Evolutionary conservation across 2,329 filamentous ascomycete genomes (phyloP), one percentile per base, ranked within the genome.

Genomic region (Chrysoporthe austroafricana): DNA sequence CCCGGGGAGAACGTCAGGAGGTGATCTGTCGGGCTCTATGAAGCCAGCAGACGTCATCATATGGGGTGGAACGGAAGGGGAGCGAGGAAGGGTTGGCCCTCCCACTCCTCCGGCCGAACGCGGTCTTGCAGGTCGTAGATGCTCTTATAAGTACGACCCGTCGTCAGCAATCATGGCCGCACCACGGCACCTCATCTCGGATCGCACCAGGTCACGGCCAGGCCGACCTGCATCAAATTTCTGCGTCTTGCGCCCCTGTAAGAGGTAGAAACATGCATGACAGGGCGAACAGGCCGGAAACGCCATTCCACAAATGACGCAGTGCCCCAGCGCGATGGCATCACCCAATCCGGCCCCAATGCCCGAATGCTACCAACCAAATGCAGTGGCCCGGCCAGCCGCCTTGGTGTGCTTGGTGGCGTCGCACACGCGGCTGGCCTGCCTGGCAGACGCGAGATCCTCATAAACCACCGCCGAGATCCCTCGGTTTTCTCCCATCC

Each of bases 351-450:
- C 13, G 26, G 52, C 34, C 32, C 44, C 21, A 50, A 50, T 14
- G 32, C 63, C 63, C 63, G 63, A 59, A 34, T 65, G 56, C 63
- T 50, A 65, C 63, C 63, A 65, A 65, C 63, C 63, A 32, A 42
- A 65, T 65, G 63, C 63, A 65, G 63, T 52, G n/a, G 39, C 44
- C 44, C 56, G 54, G 18, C 43, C 26, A 36, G 54, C 26, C 62
- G 48, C n/a, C 54, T 8, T 54, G 18, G 7, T 43, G 4, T 50
- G 2, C 32, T 32, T 54, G 8, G 32, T 43, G 21, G 21, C 42
- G 42, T 34, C 48, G 34, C 39, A 32, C 36, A 36, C 44, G 59
- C 26, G 5, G 21, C 39, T 62, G 32, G 34, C 9, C 36, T 11
- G 36, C 57, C 21, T 16, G 18, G 14, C 9, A 43, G 11, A 60